These are phyloP conservation scores for Malassezia furfur DNA, from an alignment of 1,284 basidiomycete species.

Conservation along the genomic window DNA sequence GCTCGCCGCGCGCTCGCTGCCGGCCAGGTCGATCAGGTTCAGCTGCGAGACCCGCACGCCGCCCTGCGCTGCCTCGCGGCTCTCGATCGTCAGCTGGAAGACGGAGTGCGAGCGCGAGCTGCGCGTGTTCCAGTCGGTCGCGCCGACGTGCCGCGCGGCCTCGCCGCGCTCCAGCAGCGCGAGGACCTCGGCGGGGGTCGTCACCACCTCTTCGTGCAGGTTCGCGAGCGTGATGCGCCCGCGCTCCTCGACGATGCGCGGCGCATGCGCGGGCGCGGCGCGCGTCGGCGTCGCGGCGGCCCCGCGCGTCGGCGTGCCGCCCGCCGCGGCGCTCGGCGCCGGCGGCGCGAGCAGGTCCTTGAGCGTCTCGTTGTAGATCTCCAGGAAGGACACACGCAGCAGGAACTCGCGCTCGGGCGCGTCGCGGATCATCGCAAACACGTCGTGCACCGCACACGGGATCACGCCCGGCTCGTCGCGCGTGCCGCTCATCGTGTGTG, in stretches of 20 bases:
- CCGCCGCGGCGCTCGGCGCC: not conserved
- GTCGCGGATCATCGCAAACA: slow-evolving; percentile 50
- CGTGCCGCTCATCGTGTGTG: slow-evolving; percentile 73
- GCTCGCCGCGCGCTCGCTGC: slow-evolving; percentile 54
- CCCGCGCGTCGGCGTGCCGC: not conserved
- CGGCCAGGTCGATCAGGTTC: slow-evolving; percentile 56
- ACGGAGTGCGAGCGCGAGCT: slow-evolving; percentile 85
- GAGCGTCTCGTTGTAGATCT: slow-evolving; percentile 57
- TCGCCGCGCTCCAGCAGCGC: slow-evolving; percentile 71
- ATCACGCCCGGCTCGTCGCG: slow-evolving; percentile 84
- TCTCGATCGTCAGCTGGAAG: slow-evolving; percentile 52
- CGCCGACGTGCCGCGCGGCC: slow-evolving; percentile 76
- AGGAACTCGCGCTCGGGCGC: slow-evolving; percentile 49
- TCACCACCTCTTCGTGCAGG: slow-evolving; percentile 54
- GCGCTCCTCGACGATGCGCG: slow-evolving; percentile 43
- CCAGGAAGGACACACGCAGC: slow-evolving; percentile 55
- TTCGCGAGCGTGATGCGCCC: slow-evolving; percentile 52
- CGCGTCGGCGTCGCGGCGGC: not conserved
- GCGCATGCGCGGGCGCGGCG: slow-evolving; percentile 3
- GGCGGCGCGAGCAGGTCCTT: slow-evolving; percentile 51
- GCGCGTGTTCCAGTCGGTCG: slow-evolving; percentile 93
- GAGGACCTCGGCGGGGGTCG: slow-evolving; percentile 52
- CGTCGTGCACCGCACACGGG: slow-evolving; percentile 66
- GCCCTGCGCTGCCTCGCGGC: slow-evolving; percentile 12
- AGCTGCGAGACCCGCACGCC: slow-evolving; percentile 44